Percentiles rank a stretch among this genome's conserved stretches.
Evolutionary conservation across 768 basidiomycete species (phyloP).

Genomic region (Steccherinum ochraceum): DNA sequence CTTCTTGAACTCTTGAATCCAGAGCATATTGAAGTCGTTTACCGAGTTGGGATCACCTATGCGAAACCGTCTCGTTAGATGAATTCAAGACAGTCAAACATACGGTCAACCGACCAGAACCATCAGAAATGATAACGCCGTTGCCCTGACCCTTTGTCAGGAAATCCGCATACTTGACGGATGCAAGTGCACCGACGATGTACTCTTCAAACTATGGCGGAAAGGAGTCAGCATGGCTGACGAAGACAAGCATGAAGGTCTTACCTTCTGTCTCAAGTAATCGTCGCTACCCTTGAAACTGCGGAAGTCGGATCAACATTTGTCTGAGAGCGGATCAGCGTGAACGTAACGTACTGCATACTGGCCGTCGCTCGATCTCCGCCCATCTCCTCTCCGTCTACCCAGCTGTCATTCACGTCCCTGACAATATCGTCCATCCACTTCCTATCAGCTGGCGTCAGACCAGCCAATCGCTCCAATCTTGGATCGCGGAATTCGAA

Average conservation of each 20-base stretch:
- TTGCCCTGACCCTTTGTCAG: slow-evolving; percentile 56
- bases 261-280: slow-evolving; percentile 80
- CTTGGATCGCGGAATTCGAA: slow-evolving; percentile 85
- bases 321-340: not conserved
- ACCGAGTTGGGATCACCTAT: slow-evolving; percentile 51
- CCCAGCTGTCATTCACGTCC: slow-evolving; percentile 81
- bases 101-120: slow-evolving; percentile 33
- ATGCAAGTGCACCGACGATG: slow-evolving; percentile 78
- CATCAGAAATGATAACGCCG: slow-evolving; percentile 65
- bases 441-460: slow-evolving; percentile 91
- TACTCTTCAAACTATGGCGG: slow-evolving; percentile 82
- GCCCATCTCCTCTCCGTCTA: slow-evolving; percentile 51
- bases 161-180: slow-evolving; percentile 89
- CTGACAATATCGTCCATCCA: slow-evolving; percentile 96
- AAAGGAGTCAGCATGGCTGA: not conserved
- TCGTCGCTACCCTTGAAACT: slow-evolving; percentile 97
- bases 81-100: not conserved
- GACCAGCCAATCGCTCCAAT: slow-evolving; percentile 66
- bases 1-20: slow-evolving; percentile 83
- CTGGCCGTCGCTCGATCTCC: slow-evolving; percentile 26
- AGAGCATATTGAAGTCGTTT: slow-evolving; percentile 82
- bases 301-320: not conserved
- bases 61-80: slow-evolving; percentile 23
- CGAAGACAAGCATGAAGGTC: slow-evolving; percentile 7
- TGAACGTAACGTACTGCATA: slow-evolving; percentile 52